Conservation (phyloP, 2,329 filamentous ascomycete species). For the Gliomastix tumulicola region DNA sequence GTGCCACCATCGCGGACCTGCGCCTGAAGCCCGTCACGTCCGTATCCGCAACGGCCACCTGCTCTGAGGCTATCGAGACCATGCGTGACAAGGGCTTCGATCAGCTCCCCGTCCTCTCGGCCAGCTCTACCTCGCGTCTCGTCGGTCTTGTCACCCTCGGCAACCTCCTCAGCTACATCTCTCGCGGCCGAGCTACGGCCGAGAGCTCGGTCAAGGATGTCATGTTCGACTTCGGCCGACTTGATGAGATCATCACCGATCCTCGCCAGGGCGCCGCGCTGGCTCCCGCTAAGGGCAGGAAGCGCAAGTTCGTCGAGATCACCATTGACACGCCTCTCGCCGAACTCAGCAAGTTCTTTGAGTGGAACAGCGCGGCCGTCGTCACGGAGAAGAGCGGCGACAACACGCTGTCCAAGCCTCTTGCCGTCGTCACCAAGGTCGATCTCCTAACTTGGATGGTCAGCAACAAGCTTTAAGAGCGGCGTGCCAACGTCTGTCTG, state of each 20-base stretch:
- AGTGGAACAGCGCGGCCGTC: conserved; percentile 95
- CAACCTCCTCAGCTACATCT: conserved; percentile 87
- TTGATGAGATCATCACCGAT: conserved; percentile 88
- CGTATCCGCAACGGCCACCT: conserved; percentile 61
- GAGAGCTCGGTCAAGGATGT: conserved; percentile 72
- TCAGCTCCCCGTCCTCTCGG: conserved; percentile 82
- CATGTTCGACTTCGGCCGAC: conserved; percentile 92
- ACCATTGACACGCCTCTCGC: conserved; percentile 81
- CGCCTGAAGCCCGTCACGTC: conserved; percentile 92
- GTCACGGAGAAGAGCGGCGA: conserved; percentile 70
- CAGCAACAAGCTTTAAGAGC: conserved; percentile 42
- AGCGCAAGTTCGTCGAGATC: conserved; percentile 84
- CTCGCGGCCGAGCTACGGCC: conserved; percentile 69
- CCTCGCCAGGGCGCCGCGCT: conserved; percentile 54
- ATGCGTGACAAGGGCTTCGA: conserved; percentile 99
- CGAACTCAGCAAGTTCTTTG: conserved; percentile 84
- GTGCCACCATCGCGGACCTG: conserved; percentile 73
- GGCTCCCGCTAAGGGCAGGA: conserved; percentile 26
- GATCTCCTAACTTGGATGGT: conserved; percentile 92
- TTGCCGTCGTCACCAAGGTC: conserved; percentile 93
- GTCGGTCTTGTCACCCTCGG: conserved; percentile 92
- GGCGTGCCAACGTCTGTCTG: too few species aligned
- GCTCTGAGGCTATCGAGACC: conserved; percentile 86
- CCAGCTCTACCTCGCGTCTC: conserved; percentile 57
- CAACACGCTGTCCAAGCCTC: conserved; percentile 61